Percentiles rank a stretch among this genome's conserved stretches.
Evolutionary conservation across 2,329 filamentous ascomycete genomes (phyloP).

Genomic region (Tolypocladium album): DNA sequence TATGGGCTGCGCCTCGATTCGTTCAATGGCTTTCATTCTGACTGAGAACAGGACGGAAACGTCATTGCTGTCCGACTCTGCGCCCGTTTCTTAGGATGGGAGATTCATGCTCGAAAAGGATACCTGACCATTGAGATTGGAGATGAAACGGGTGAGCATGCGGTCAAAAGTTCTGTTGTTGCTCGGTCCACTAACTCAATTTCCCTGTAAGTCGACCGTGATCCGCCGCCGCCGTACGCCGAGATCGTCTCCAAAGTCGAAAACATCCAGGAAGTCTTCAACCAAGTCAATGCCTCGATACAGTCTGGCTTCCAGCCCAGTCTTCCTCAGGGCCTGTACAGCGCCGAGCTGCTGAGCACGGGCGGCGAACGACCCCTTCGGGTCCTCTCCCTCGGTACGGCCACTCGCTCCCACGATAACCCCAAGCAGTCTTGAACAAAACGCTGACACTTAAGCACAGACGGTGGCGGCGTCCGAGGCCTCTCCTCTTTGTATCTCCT

Average conservation of each 20-base stretch:
- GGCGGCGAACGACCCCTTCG: not conserved
- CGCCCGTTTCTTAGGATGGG: conserved; percentile 2
- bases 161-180: not conserved
- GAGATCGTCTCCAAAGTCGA: conserved; percentile 1
- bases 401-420: not conserved
- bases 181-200: not conserved
- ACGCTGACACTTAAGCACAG: not conserved
- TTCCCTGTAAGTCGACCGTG: not conserved
- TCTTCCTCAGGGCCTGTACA: not conserved
- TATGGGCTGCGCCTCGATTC: not conserved
- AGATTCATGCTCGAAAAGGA: conserved; percentile 1
- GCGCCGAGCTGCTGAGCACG: not conserved
- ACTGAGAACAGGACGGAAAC: conserved; percentile 1
- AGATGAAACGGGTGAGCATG: not conserved
- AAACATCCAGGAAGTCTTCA: not conserved
- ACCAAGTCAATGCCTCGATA: not conserved
- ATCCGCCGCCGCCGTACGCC: not conserved
- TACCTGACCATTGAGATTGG: conserved; percentile 5
- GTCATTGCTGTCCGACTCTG: conserved; percentile 6
- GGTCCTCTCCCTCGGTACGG: not conserved
- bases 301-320: not conserved
- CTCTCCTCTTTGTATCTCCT: conserved; percentile 16
- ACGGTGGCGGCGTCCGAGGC: conserved; percentile 16
- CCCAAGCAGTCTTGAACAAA: too few relatives aligned
- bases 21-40: not conserved